A percentile compares a stretch with the other conserved stretches of the same genome.
Evolutionary conservation across 2,329 filamentous ascomycete species (phyloP).

Genomic region (Apiospora malaysiana): DNA sequence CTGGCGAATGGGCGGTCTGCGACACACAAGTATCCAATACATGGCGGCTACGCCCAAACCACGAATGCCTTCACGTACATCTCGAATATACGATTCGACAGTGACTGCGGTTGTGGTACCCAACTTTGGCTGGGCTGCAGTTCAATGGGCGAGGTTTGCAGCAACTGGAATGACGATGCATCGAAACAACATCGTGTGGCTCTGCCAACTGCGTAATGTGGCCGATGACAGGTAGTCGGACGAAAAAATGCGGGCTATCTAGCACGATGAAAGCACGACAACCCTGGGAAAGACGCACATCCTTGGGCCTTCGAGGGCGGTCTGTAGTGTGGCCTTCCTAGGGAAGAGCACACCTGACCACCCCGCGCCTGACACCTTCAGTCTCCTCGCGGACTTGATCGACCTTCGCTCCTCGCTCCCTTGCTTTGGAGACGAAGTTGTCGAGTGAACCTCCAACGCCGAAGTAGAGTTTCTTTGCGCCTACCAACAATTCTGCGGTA

Average conservation of each 20-base stretch:
- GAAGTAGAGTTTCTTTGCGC: constrained; percentile 82
- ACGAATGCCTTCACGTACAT: background rate
- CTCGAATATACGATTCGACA: background rate
- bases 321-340: background rate
- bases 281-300: constrained; percentile 26
- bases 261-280: constrained; percentile 14
- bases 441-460: constrained; percentile 83
- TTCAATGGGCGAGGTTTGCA: background rate
- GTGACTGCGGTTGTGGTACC: background rate
- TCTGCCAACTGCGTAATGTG: background rate
- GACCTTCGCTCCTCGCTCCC: constrained; percentile 54
- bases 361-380: constrained; percentile 65
- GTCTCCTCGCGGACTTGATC: constrained; percentile 61
- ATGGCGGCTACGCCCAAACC: background rate
- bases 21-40: background rate
- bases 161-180: background rate
- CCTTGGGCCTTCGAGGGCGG: background rate
- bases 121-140: background rate
- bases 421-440: constrained; percentile 67
- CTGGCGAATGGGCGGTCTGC: background rate
- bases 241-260: constrained; percentile 12
- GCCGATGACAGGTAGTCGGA: background rate
- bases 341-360: constrained; percentile 57
- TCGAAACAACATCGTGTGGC: background rate
- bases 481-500: constrained; percentile 68